Evolutionary conservation across 768 basidiomycete species (phyloP), one percentile per base, ranked within the genome.

Genomic region (Suillus subluteus): DNA sequence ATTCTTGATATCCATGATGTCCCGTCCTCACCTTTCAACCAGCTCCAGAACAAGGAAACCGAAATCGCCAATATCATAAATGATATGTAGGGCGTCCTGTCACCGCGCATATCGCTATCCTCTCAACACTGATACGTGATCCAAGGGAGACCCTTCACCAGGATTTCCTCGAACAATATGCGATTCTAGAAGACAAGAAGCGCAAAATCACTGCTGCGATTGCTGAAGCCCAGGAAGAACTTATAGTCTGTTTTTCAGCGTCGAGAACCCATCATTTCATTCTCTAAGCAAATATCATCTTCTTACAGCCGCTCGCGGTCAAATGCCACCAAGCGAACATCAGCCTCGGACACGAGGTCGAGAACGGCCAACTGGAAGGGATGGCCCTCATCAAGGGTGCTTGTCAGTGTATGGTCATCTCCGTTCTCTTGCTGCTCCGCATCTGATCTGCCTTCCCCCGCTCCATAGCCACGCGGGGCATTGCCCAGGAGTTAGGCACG

Each of bases 171-270:
- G 21, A 37, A 21, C 64, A 72, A 48, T 72, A 78, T 8, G 68
- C 72, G 4, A 64, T 54, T 6, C 50, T 72, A 16, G 76, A 77
- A 48, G 74, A 79, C 54, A 72, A 69, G 71, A 68, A 70, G 40
- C 77, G 76, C 7, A 73, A 70, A 4, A 71, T 78, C 6, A 35
- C 72, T 13, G 69, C 70, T 59, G 71, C 73, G 48, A 76, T 78
- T 1, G 13, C 59, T 43, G 71, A 76, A 11, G 62, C 68, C 23
- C 70, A 75, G 63, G 68, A 69, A 48, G 65, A 63, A 21, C 74
- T 77, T 18, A 68, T 78, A 66, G 76, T 78, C 15, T 43, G 71
- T 61, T 30, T 18, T 32, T 61, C 30, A 61, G 11, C 59, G 6
- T 21, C 23, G n/a, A 55, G 23, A 35, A 16, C 2, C 4, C 21